Evolutionary conservation across 1,284 basidiomycete genomes (phyloP), one percentile per base, ranked within the genome.

Genomic region (Kalmanozyma brasiliensis): DNA sequence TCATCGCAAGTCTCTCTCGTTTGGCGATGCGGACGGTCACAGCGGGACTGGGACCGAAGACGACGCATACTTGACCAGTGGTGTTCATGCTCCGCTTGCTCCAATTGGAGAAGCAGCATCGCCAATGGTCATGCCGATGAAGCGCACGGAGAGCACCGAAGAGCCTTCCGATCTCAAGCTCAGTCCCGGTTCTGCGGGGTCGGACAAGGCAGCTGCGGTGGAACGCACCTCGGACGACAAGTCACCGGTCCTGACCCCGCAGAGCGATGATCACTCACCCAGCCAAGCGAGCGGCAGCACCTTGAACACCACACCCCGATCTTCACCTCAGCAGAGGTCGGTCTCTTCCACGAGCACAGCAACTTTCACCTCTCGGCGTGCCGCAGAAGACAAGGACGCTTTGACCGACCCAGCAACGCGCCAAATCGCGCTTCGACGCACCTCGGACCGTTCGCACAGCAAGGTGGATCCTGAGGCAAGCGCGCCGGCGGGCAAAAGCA

Each of bases 1-100:
- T 13, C 66, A 68, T 42, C 67, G 68, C 46, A 74, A 67, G 55
- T 74, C 72, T 22, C 68, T 74, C 24, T 74, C 72, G n/a, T 74
- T 74, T 22, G 72, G 72, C 6, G 29, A 36, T 3, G 24, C 37
- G 7, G 61, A 56, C 26, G 46, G 33, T 7, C 6, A 11, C 34
- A 29, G 22, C 1, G 29, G 32, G 38, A 32, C 29, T 4, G 42
- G 17, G 2, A 37, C 22, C 5, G 51, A 55, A 44, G 47, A 20
- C 36, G 59, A 53, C 3, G 32, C 24, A 4, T 38, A 30, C 2
- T 37, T 30, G 14, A 23, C 40, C 0, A 14, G 29, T 22, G 35
- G 33, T 14, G 49, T 37, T 1, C 47, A 40, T 23, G 38, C 52
- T 4, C 19, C 49, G 32, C 49, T 71, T 2, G 62, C 62, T 11